Base-by-base conservation (phyloP, 1,139 yeast genomes). In the Lodderomyces oxycetoniae region DNA sequence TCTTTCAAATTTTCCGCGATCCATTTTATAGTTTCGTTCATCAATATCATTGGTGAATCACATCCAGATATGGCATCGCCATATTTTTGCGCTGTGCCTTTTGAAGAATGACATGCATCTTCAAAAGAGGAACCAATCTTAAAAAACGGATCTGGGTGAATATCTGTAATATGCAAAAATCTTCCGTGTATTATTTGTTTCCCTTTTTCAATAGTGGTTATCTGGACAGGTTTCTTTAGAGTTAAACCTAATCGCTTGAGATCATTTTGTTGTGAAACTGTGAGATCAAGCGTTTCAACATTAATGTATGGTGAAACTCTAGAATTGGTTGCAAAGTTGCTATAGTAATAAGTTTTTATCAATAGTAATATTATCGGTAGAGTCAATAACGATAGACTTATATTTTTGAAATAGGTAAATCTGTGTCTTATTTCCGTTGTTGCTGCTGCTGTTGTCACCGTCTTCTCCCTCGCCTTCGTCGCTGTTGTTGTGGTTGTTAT, bases 81-180 rank as follows among this genome's bases (percentile, higher is more conserved):
- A 48, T 73, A 82, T 44, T 68, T 65, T n/a, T 83, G 74, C 2
- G 88, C 83, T 25, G 52, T 39, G n/a, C 67, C 64, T 35, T 59
- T 44, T 1, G 77, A 78, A 7, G 67, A 48, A 52, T 86, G 95
- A 48, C 95, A 86, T 39, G 66, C 59, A 16, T 57, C 55, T 2
- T 62, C 73, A 4, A 69, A 55, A 10, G 70, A 57, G 0, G 77
- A 56, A 2, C 85, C 86, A 10, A 57, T 67, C 30, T 59, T 55
- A 51, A 82, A 85, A 50, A 63, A 64, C n/a, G 79, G 80, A 53
- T 86, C 95, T 0, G 95, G 95, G 48, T 86, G 95, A 41, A 86
- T 66, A 53, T 86, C 95, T 0, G 95, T 84, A 20, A 86, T 69
- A 50, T 86, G 95, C n/a, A 86, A 59, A 48, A 86, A 86, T 37